Percentiles rank a stretch among this genome's conserved stretches.
Conservation (phyloP, 148 eudicot species). For the Camellia japonica region DNA sequence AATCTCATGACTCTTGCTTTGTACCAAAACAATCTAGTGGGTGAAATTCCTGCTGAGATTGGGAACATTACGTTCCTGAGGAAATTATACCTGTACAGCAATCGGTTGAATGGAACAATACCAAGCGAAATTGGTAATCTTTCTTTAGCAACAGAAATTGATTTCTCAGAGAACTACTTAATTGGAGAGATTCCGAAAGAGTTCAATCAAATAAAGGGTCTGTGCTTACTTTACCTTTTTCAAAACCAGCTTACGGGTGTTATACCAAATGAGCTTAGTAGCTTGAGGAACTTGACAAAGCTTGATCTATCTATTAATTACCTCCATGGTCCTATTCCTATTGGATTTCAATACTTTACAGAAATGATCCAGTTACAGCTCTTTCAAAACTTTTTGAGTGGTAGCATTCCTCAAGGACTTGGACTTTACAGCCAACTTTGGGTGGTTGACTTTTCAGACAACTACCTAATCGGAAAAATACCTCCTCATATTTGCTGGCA, state of each 20-base stretch:
- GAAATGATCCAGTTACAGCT: conserved; percentile 70
- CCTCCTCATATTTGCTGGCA: conserved; percentile 66
- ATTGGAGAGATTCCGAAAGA: conserved; percentile 76
- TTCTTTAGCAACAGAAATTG: conserved; percentile 64
- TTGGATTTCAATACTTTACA: conserved; percentile 68
- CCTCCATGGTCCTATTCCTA: conserved; percentile 78
- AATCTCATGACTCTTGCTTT: conserved; percentile 72
- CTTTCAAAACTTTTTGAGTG: conserved; percentile 61
- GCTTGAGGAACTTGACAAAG: conserved; percentile 61
- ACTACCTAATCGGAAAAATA: conserved; percentile 62
- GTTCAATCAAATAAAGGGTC: conserved; percentile 53
- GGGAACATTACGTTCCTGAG: conserved; percentile 55
- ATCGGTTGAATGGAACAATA: conserved; percentile 77
- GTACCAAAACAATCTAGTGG: conserved; percentile 78
- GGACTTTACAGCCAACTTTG: conserved; percentile 69
- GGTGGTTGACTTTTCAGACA: conserved; percentile 88
- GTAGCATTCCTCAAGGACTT: conserved; percentile 68
- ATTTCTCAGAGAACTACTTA: conserved; percentile 79
- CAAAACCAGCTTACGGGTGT: conserved; percentile 68
- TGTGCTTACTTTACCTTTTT: conserved; percentile 70
- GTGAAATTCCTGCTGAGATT: conserved; percentile 67
- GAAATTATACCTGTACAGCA: conserved; percentile 69
- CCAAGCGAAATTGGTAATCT: conserved; percentile 84
- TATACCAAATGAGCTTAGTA: conserved; percentile 67
- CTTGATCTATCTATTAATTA: conserved; percentile 82